Conservation (phyloP, 1,284 basidiomycete genomes). For the Cerrena zonata region DNA sequence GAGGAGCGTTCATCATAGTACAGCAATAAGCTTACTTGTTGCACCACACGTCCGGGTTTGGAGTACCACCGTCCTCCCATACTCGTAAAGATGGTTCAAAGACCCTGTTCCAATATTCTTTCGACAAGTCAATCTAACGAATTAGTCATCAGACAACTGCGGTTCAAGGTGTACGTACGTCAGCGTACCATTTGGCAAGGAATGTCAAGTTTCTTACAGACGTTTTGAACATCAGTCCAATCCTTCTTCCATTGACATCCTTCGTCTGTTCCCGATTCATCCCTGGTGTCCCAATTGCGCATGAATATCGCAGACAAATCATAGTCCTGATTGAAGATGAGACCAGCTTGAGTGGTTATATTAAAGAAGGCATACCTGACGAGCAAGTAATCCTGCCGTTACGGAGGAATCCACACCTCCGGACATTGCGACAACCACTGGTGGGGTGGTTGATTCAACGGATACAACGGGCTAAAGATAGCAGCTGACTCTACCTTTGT, state of each 20-base stretch:
- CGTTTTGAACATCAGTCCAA: constrained; percentile 83
- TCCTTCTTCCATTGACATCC: constrained; percentile 95
- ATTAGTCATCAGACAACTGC: constrained; percentile 8
- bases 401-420: constrained; percentile 95
- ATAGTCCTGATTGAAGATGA: constrained; percentile 56
- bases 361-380: constrained; percentile 43
- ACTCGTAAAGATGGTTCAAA: constrained; percentile 76
- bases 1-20: constrained; percentile 2
- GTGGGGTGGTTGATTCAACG: too few species aligned
- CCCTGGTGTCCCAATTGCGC: constrained; percentile 87
- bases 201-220: constrained; percentile 67
- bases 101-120: constrained; percentile 84
- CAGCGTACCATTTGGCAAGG: constrained; percentile 59
- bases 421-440: constrained; percentile 89
- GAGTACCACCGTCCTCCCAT: constrained; percentile 78
- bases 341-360: background rate
- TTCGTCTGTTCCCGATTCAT: constrained; percentile 63
- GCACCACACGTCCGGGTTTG: constrained; percentile 93
- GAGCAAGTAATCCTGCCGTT: constrained; percentile 67
- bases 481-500: constrained; percentile 3
- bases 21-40: constrained; percentile 55
- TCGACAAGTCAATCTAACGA: constrained; percentile 70
- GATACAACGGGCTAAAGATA: background rate
- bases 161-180: constrained; percentile 5
- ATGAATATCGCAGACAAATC: constrained; percentile 87